Evolutionary conservation across 768 basidiomycete species (phyloP).

Genomic region (Leccinum broughii): DNA sequence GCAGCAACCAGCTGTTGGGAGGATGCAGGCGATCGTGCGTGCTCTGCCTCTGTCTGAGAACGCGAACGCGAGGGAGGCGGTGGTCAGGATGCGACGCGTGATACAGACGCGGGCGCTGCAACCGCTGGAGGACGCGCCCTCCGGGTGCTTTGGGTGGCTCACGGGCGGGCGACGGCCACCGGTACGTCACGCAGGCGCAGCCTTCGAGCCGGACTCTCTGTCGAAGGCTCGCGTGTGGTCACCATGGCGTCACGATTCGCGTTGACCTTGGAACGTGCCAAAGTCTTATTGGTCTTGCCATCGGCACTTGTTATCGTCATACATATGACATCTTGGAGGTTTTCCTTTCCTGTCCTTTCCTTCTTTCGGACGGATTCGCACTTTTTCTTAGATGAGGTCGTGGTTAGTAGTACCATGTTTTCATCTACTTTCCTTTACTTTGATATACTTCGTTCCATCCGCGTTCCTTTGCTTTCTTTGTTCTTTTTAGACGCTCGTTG

Average conservation of each 20-base stretch:
- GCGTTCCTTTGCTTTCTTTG: neutral
- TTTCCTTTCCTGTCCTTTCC: neutral
- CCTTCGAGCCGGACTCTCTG: slow-evolving; percentile 18
- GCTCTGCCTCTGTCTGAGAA: slow-evolving; percentile 17
- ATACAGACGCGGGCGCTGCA: slow-evolving; percentile 27
- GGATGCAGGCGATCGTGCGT: slow-evolving; percentile 24
- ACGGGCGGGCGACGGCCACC: slow-evolving; percentile 5
- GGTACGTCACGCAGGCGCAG: neutral
- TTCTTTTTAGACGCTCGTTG: neutral
- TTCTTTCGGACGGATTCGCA: neutral
- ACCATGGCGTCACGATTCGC: slow-evolving; percentile 2
- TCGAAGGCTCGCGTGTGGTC: slow-evolving; percentile 19
- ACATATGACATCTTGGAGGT: neutral
- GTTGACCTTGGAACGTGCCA: neutral
- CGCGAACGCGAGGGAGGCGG: neutral
- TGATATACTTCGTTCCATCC: neutral
- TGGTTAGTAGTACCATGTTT: neutral
- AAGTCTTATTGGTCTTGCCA: too few relatives aligned
- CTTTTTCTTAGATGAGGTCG: neutral
- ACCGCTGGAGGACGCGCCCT: slow-evolving; percentile 20
- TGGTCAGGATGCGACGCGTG: slow-evolving; percentile 12
- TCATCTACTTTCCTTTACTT: neutral
- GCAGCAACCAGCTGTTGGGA: neutral
- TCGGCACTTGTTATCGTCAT: neutral
- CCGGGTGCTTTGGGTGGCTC: slow-evolving; percentile 26